Conservation (phyloP, 2,329 filamentous ascomycete genomes). For the Trichoderma breve region DNA sequence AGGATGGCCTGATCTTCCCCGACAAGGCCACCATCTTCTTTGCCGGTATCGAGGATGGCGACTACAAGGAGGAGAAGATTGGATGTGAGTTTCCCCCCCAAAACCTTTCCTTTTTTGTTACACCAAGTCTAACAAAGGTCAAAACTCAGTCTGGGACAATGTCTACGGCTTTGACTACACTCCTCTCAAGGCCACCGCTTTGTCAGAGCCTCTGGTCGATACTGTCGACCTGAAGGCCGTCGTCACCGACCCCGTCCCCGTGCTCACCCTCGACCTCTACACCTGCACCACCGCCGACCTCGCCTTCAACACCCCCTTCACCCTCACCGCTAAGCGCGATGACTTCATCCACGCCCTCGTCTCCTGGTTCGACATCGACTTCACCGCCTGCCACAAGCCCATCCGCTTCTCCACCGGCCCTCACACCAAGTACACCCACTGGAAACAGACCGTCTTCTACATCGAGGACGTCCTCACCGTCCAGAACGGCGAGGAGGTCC, state of each 20-base stretch:
- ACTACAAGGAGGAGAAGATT: slow-evolving; percentile 99
- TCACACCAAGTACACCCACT: slow-evolving; percentile 99
- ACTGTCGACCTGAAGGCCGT: slow-evolving; percentile 97
- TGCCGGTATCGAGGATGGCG: slow-evolving; percentile 95
- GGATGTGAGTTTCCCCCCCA: slow-evolving; percentile 66
- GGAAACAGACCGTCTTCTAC: slow-evolving; percentile 99
- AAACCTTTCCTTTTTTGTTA: neutral
- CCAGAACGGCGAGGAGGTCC: slow-evolving; percentile 77
- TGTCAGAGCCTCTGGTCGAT: slow-evolving; percentile 94
- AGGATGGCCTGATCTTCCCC: slow-evolving; percentile 92
- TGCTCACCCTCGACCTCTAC: slow-evolving; percentile 91
- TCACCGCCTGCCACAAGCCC: slow-evolving; percentile 96
- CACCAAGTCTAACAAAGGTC: neutral
- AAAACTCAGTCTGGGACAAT: slow-evolving; percentile 88
- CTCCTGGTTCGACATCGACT: slow-evolving; percentile 99
- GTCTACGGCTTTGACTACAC: slow-evolving; percentile 98
- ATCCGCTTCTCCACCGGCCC: slow-evolving; percentile 96
- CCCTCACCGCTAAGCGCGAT: slow-evolving; percentile 73
- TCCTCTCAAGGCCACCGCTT: slow-evolving; percentile 87
- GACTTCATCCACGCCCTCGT: slow-evolving; percentile 97
- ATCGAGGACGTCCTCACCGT: slow-evolving; percentile 90
- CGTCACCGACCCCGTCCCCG: slow-evolving; percentile 82
- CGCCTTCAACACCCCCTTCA: slow-evolving; percentile 77
- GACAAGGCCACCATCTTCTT: slow-evolving; percentile 98
- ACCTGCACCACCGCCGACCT: slow-evolving; percentile 82